phyloP scores from a whole-genome alignment of 1,284 basidiomycete genomes.

The Irpex lacteus region DNA sequence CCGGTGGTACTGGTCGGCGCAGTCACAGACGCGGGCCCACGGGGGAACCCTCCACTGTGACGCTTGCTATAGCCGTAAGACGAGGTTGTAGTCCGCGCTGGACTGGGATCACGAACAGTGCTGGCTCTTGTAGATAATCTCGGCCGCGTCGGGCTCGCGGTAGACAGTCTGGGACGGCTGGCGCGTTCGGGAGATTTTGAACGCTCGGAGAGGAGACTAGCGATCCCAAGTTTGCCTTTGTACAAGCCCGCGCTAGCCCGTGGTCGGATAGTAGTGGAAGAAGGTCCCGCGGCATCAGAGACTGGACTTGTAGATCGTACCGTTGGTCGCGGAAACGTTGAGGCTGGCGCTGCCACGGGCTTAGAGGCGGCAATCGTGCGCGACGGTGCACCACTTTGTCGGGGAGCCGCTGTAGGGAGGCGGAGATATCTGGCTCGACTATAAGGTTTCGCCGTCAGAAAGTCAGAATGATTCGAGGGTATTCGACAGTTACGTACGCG shows the following conservation, averaged over 20 bases:
- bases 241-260: slow-evolving; percentile 18
- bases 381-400: slow-evolving; percentile 17
- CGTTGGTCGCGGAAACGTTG: slow-evolving; percentile 29
- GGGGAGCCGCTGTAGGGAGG: slow-evolving; percentile 46
- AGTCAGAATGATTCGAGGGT: background rate
- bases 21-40: slow-evolving; percentile 19
- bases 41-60: slow-evolving; percentile 5
- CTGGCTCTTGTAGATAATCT: slow-evolving; percentile 25
- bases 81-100: slow-evolving; percentile 38
- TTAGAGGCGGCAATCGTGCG: slow-evolving; percentile 14
- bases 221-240: slow-evolving; percentile 28
- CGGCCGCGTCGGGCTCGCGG: slow-evolving; percentile 17
- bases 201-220: slow-evolving; percentile 33
- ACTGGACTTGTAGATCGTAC: slow-evolving; percentile 23
- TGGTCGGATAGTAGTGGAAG: slow-evolving; percentile 22
- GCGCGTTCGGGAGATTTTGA: slow-evolving; percentile 33
- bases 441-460: slow-evolving; percentile 14
- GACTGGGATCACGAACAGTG: slow-evolving; percentile 26
- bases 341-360: slow-evolving; percentile 11
- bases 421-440: slow-evolving; percentile 70
- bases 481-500: slow-evolving; percentile 52
- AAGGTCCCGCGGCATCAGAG: slow-evolving; percentile 25
- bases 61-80: slow-evolving; percentile 27
- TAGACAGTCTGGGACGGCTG: slow-evolving; percentile 16
- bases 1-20: slow-evolving; percentile 13